Evolutionary conservation across 345 rosid genomes (phyloP).

Genomic region (sweet orange (Citrus sinensis)): DNA sequence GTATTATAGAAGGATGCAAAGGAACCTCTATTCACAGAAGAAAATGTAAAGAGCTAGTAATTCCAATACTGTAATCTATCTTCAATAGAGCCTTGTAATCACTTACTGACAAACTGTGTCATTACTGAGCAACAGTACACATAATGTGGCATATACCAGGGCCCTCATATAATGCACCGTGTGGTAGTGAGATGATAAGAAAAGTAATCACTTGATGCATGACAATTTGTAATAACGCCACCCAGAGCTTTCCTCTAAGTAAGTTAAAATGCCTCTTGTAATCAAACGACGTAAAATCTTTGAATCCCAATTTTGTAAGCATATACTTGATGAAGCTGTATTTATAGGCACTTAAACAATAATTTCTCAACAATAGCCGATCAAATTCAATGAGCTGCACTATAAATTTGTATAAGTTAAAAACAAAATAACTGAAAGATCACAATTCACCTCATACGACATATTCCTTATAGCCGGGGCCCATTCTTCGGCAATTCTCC

Average conservation of each 20-base stretch:
- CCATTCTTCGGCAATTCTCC: conserved; percentile 79
- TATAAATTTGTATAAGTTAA: no score
- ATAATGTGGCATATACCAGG: no score
- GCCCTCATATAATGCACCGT: no score
- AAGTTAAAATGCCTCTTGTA: no score
- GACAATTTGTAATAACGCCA: no score
- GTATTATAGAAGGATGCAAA: not conserved
- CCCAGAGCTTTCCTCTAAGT: no score
- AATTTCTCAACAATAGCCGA: not conserved
- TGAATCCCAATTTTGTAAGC: no score
- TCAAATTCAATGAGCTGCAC: not conserved
- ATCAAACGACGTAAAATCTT: no score
- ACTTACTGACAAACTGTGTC: not conserved
- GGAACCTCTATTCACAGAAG: not conserved
- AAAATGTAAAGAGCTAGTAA: not conserved
- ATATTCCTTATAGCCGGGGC: conserved; percentile 79
- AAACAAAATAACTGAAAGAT: not conserved
- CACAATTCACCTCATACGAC: conserved; percentile 52
- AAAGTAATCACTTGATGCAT: no score
- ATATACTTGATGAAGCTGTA: not conserved
- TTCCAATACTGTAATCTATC: not conserved
- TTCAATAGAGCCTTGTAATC: not conserved
- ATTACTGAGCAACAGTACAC: not conserved
- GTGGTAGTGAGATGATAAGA: no score
- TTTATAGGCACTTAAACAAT: not conserved